Conservation (phyloP, 768 basidiomycete genomes). For the Leccinum subgranulosum region DNA sequence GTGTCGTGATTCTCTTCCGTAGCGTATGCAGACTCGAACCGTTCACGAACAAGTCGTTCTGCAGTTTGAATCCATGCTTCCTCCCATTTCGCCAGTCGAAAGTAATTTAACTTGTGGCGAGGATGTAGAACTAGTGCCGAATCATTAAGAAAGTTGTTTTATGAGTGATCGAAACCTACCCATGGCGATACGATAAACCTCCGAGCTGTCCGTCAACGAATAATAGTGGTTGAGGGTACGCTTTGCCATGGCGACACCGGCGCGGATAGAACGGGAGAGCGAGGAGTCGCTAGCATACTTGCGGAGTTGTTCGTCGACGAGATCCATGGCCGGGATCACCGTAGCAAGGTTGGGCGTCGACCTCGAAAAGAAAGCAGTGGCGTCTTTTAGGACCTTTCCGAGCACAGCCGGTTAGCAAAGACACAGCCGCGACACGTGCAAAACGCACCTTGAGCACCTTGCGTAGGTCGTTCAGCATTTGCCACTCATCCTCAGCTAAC, state of each 20-base stretch:
- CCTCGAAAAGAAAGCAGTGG: background rate
- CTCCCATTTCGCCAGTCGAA: background rate
- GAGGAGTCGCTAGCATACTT: background rate
- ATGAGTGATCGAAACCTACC: background rate
- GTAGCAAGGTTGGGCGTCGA: background rate
- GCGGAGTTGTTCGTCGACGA: background rate
- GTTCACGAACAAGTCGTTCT: background rate
- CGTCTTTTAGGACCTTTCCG: background rate
- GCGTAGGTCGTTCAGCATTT: background rate
- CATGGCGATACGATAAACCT: background rate
- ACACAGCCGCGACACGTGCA: too few relatives aligned
- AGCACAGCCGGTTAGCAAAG: too few relatives aligned
- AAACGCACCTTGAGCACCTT: background rate
- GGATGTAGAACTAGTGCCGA: background rate
- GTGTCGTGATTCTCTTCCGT: background rate
- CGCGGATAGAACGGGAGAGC: background rate
- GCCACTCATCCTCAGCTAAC: background rate
- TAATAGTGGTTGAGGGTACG: background rate
- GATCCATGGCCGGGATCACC: background rate
- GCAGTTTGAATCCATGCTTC: background rate
- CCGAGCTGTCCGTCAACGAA: background rate
- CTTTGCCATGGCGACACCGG: background rate
- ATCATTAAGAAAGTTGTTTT: background rate
- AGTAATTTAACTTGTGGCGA: background rate
- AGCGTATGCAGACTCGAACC: background rate